A percentile compares a stretch with the other conserved stretches of the same genome.
Conservation (phyloP, 305 asterid species). For the Fraxinus albicans region DNA sequence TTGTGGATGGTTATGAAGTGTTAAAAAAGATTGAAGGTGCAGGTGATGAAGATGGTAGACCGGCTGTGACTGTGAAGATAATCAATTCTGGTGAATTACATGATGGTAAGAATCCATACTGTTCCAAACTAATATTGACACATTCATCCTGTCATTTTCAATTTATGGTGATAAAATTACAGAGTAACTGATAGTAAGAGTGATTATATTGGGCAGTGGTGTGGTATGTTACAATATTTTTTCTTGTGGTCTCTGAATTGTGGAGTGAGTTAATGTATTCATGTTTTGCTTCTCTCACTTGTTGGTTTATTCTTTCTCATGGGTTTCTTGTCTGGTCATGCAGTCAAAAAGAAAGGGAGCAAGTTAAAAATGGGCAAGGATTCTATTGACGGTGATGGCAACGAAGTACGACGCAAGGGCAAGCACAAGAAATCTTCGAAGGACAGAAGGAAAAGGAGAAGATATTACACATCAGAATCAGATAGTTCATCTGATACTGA, state of each 20-base stretch:
- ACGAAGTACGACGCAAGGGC: conserved; percentile 53
- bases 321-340: conserved; percentile 13
- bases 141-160: background rate
- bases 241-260: background rate
- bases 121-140: background rate
- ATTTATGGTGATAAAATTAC: background rate
- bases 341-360: conserved; percentile 57
- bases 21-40: conserved; percentile 87
- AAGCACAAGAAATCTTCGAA: conserved; percentile 81
- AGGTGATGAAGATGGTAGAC: conserved; percentile 86
- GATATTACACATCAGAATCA: conserved; percentile 76
- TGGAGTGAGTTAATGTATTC: background rate
- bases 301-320: background rate
- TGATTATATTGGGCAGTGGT: background rate
- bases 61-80: conserved; percentile 89
- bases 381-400: conserved; percentile 38
- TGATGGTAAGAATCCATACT: conserved; percentile 53
- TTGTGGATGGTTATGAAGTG: conserved; percentile 76
- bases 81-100: conserved; percentile 78
- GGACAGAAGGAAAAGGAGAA: conserved; percentile 75
- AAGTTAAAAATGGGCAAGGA: conserved; percentile 49
- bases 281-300: conserved; percentile 2
- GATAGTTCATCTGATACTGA: conserved; percentile 76
- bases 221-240: background rate
- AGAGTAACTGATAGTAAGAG: background rate